Base-by-base conservation (phyloP, 345 rosid species). In the Bruguiera gymnorhiza region DNA sequence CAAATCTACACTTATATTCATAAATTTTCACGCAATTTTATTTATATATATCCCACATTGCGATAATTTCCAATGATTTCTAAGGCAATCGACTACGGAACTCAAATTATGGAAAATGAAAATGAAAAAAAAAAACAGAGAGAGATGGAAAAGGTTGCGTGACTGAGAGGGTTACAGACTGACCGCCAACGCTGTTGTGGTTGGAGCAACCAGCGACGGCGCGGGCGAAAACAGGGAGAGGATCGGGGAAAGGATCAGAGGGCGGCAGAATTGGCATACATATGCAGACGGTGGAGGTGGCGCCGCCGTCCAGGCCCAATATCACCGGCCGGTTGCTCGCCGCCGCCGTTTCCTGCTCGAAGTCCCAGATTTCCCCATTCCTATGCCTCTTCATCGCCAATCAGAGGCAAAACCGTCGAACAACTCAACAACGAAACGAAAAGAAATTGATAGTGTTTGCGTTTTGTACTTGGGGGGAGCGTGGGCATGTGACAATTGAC, bases 131-230 rank as follows among this genome's bases (percentile, higher is more conserved):
- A 63, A 1, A 62, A 15, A 3, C 6, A 3, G 0, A 43, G 0
- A 11, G 50, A 43, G 50, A 43, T 0, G 1, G 50, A 13, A 39
- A 43, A 13, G 18, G 18, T 43, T 15, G 50, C 50, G 50, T 15
- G 50, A 43, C 18, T 13, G 50, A 43, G 50, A 11, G 50, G 15
- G 50, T 43, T 43, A 15, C 50, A 0, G 18, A 52, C 52, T 31
- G 60, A 88, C 93, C 94, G 43, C 94, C 94, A 50, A 88, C 89
- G 61, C 91, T 88, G 68, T 88, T 88, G 80, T 83, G 91, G 53
- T 88, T 88, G 72, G 91, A 86, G 78, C 91, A 88, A 60, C 94
- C 91, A 37, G 88, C 89, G 70, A 83, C 79, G 24, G 91, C 86
- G n/a, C 83, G 87, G n/a, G 91, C 79, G 46, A 88, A 88, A 18